Evolutionary conservation across 2,329 filamentous ascomycete genomes (phyloP).

Genomic region (Calonectria hongkongensis): DNA sequence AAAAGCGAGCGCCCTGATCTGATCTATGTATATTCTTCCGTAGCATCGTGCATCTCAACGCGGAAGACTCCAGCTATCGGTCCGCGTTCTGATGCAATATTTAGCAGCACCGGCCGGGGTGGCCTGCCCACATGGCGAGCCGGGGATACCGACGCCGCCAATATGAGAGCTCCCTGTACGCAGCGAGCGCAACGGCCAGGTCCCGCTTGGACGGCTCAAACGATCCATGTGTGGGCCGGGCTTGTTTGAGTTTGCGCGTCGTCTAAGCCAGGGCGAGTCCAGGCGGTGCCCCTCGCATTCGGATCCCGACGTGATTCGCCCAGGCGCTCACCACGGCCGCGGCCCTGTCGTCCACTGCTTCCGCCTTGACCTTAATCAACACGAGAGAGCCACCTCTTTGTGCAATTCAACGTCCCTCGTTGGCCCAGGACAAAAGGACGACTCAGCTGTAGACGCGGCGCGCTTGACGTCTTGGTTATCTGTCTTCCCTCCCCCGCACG

Average conservation of each 20-base stretch:
- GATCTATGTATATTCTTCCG: constrained; percentile 21
- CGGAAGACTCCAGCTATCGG: not conserved
- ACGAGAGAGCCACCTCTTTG: constrained; percentile 18
- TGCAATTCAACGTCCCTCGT: constrained; percentile 20
- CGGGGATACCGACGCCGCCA: constrained; percentile 13
- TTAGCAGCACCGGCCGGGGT: constrained; percentile 4
- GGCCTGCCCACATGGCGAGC: not conserved
- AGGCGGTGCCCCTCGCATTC: constrained; percentile 25
- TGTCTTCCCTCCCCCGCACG: constrained; percentile 9
- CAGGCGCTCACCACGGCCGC: not conserved
- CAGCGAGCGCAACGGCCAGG: not conserved
- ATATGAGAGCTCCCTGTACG: not conserved
- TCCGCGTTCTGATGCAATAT: constrained; percentile 27
- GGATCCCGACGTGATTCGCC: not conserved
- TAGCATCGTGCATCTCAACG: not conserved
- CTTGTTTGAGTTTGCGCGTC: constrained; percentile 26
- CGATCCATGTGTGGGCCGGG: not conserved
- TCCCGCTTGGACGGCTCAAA: constrained; percentile 23
- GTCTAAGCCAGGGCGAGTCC: constrained; percentile 11
- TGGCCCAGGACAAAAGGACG: not conserved
- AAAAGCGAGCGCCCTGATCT: not conserved
- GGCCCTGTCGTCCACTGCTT: not conserved
- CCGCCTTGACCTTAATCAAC: constrained; percentile 20
- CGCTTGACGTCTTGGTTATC: constrained; percentile 18
- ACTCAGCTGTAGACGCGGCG: constrained; percentile 12